These are phyloP conservation scores for Xylariaceae sp. DNA, from an alignment of 2,329 filamentous ascomycete genomes.

Conservation along the genomic window DNA sequence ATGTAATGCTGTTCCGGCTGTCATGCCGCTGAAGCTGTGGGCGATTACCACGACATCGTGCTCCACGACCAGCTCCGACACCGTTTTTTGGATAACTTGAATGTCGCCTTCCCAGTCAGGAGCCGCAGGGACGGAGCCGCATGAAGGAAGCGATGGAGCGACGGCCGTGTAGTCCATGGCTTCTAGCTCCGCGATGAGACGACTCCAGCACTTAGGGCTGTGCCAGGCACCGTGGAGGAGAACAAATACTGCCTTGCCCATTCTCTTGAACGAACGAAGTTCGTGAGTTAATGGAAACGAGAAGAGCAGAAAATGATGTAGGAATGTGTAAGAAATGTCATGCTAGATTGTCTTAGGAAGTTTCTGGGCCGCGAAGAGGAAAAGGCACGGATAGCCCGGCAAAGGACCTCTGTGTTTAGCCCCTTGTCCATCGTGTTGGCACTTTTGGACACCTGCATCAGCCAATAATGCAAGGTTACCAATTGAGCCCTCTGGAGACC, in stretches of 20 bases:
- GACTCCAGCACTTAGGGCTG: conserved; percentile 18
- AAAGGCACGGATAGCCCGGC: no score
- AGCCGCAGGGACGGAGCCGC: conserved; percentile 16
- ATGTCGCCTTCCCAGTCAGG: conserved; percentile 21
- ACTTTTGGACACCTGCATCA: no score
- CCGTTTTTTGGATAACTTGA: conserved; percentile 15
- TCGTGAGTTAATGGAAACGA: no score
- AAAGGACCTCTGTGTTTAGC: no score
- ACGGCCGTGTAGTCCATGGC: conserved; percentile 16
- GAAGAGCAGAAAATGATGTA: no score
- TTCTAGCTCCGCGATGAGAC: conserved; percentile 15
- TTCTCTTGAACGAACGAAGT: background rate
- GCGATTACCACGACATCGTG: conserved; percentile 22
- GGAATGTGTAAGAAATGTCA: no score
- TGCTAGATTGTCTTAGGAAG: no score
- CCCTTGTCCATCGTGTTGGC: no score
- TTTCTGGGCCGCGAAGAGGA: no score
- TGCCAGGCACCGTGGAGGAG: conserved; percentile 27
- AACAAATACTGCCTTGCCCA: conserved; percentile 21
- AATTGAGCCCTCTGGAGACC: no score
- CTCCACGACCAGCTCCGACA: conserved; percentile 13
- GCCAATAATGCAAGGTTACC: no score
- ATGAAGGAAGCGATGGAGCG: conserved; percentile 22
- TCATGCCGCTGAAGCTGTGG: conserved; percentile 27
- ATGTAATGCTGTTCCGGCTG: conserved; percentile 22